These are phyloP conservation scores for Fonsecaea monophora DNA, from an alignment of 2,329 filamentous ascomycete species.

Conservation along the genomic window DNA sequence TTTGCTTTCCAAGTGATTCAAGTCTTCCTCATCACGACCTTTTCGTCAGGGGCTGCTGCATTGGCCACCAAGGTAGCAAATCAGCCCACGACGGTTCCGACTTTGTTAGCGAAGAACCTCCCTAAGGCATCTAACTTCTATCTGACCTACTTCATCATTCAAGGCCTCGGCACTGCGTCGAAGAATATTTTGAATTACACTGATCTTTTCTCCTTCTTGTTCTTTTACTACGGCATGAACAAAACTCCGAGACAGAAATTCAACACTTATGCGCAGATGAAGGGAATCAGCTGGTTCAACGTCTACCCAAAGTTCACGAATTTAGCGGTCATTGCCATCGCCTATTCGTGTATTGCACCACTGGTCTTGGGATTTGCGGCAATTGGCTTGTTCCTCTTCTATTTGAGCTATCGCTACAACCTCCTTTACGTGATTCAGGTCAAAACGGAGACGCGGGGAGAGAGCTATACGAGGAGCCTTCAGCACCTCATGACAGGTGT, in stretches of 20 bases:
- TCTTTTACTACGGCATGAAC: conserved; percentile 35
- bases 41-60: conserved; percentile 75
- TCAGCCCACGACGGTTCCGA: conserved; percentile 68
- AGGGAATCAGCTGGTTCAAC: conserved; percentile 82
- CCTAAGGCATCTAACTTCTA: conserved; percentile 94
- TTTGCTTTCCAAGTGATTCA: conserved; percentile 77
- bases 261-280: conserved; percentile 75
- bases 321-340: conserved; percentile 82
- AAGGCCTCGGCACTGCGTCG: conserved; percentile 73
- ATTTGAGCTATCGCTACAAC: conserved; percentile 88
- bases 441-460: conserved; percentile 81
- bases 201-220: conserved; percentile 61
- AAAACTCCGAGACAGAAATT: conserved; percentile 78
- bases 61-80: conserved; percentile 69
- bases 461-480: conserved; percentile 84
- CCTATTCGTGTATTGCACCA: conserved; percentile 86
- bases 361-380: conserved; percentile 83
- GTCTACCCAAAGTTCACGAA: conserved; percentile 81
- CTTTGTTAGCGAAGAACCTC: conserved; percentile 73
- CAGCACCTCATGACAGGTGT: conserved; percentile 84
- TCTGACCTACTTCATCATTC: conserved; percentile 91
- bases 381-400: conserved; percentile 78
- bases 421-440: conserved; percentile 85
- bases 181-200: conserved; percentile 37
- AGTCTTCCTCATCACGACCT: conserved; percentile 84